Evolutionary conservation across 1,284 basidiomycete genomes (phyloP).

Genomic region (Cryptococcus depauperatus): DNA sequence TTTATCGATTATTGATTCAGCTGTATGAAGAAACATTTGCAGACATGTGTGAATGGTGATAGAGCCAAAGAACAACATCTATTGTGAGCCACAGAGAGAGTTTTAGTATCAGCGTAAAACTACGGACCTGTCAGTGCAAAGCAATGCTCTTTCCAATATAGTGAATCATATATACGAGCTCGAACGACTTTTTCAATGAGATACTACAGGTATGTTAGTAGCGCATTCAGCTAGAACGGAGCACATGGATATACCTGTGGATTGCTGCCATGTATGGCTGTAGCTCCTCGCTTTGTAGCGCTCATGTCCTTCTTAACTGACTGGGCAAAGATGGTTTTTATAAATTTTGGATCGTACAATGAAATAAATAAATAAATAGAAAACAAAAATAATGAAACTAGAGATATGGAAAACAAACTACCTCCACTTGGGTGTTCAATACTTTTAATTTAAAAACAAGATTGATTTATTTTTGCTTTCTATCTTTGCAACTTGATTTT

Average conservation of each 20-base stretch:
- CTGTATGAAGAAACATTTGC: conserved; percentile 43
- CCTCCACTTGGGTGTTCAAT: no score
- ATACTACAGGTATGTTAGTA: conserved; percentile 53
- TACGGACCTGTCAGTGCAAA: conserved; percentile 74
- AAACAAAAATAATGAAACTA: no score
- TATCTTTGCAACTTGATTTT: no score
- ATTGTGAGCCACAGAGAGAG: no score
- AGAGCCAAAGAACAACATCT: not conserved
- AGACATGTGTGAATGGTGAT: not conserved
- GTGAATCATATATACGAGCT: conserved; percentile 88
- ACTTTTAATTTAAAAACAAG: no score
- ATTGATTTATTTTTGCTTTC: no score
- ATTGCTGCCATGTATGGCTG: conserved; percentile 80
- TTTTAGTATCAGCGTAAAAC: no score
- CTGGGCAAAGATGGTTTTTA: no score
- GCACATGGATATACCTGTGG: conserved; percentile 56
- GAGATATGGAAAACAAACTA: no score
- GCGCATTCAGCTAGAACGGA: not conserved
- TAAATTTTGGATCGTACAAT: no score
- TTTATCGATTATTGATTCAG: conserved; percentile 87
- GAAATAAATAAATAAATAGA: no score
- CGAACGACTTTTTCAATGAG: conserved; percentile 95
- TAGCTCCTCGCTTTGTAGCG: conserved; percentile 26
- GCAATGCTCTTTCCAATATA: conserved; percentile 96
- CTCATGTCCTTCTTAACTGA: not conserved